Evolutionary conservation across 352 stramenopile species (phyloP).

Genomic region (Globisporangium nunn): DNA sequence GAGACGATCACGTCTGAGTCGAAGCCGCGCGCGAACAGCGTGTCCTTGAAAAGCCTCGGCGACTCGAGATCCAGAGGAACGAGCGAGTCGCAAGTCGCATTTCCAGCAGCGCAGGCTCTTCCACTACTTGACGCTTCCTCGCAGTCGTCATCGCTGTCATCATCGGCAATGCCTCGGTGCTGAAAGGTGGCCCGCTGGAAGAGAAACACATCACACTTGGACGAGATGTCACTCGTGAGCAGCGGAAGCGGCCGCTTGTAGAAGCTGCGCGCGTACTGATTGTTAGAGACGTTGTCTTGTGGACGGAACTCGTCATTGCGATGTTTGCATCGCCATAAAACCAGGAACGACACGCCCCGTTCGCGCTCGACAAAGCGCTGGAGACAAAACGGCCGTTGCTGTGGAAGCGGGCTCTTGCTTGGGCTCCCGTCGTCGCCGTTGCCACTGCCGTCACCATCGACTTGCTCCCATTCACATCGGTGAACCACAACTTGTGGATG

Average conservation of each 20-base stretch:
- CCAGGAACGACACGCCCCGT: slow-evolving; percentile 27
- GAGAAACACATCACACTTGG: slow-evolving; percentile 19
- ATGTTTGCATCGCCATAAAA: slow-evolving; percentile 25
- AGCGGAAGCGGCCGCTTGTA: slow-evolving; percentile 11
- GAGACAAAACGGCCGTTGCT: slow-evolving; percentile 27
- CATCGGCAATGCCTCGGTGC: background rate
- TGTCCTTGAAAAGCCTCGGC: slow-evolving; percentile 10
- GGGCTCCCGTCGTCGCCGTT: background rate
- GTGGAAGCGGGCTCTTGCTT: background rate
- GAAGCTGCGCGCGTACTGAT: slow-evolving; percentile 8
- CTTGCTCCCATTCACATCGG: slow-evolving; percentile 4
- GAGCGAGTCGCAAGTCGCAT: background rate
- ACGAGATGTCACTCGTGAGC: slow-evolving; percentile 11
- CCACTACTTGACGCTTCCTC: background rate
- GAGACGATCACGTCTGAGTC: slow-evolving; percentile 34
- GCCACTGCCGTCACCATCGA: background rate
- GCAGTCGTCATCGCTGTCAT: slow-evolving; percentile 1
- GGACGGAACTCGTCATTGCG: background rate
- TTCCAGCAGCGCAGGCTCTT: background rate
- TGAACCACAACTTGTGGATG: slow-evolving; percentile 9
- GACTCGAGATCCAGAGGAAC: slow-evolving; percentile 12
- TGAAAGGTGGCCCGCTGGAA: background rate
- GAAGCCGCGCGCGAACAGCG: slow-evolving; percentile 23
- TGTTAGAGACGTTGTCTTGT: slow-evolving; percentile 5
- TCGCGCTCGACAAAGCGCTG: slow-evolving; percentile 28